Evolutionary conservation across 2,329 filamentous ascomycete genomes (phyloP).

Genomic region (Cladosporium cucumerinum): DNA sequence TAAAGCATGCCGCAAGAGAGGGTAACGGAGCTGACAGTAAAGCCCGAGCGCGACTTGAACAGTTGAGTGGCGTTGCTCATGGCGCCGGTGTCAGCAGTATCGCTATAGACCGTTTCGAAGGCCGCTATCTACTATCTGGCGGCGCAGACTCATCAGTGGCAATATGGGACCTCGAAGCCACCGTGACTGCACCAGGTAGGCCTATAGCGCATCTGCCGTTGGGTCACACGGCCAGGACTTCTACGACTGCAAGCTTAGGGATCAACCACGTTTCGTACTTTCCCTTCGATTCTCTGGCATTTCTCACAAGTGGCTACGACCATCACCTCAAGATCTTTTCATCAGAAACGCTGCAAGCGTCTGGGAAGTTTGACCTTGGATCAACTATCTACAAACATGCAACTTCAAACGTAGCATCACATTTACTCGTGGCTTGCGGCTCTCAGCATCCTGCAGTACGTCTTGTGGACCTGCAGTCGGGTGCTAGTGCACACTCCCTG

Average conservation of each 20-base stretch:
- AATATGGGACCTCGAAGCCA: slow-evolving; percentile 78
- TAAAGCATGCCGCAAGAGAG: neutral
- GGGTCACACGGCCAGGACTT: slow-evolving; percentile 39
- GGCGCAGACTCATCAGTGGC: slow-evolving; percentile 81
- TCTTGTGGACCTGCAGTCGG: slow-evolving; percentile 81
- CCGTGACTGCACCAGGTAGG: slow-evolving; percentile 25
- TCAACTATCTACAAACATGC: slow-evolving; percentile 73
- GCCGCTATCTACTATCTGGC: slow-evolving; percentile 74
- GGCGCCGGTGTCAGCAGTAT: slow-evolving; percentile 74
- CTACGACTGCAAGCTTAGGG: slow-evolving; percentile 60
- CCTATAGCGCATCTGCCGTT: slow-evolving; percentile 42
- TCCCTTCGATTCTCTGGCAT: slow-evolving; percentile 71
- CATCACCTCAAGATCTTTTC: slow-evolving; percentile 73
- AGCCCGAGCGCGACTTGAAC: slow-evolving; percentile 27
- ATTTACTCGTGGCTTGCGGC: slow-evolving; percentile 81
- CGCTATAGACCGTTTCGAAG: slow-evolving; percentile 77
- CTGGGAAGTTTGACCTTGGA: slow-evolving; percentile 66
- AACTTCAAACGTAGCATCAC: slow-evolving; percentile 66
- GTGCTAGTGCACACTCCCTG: slow-evolving; percentile 58
- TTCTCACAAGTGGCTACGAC: slow-evolving; percentile 75
- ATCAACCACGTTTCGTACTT: slow-evolving; percentile 76
- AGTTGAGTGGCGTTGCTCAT: slow-evolving; percentile 53
- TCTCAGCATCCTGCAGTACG: slow-evolving; percentile 82
- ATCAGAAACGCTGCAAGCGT: slow-evolving; percentile 58
- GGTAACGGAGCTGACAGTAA: neutral